These are phyloP conservation scores for Aureoboletus auriporus DNA, from an alignment of 768 basidiomycete species.

Conservation along the genomic window DNA sequence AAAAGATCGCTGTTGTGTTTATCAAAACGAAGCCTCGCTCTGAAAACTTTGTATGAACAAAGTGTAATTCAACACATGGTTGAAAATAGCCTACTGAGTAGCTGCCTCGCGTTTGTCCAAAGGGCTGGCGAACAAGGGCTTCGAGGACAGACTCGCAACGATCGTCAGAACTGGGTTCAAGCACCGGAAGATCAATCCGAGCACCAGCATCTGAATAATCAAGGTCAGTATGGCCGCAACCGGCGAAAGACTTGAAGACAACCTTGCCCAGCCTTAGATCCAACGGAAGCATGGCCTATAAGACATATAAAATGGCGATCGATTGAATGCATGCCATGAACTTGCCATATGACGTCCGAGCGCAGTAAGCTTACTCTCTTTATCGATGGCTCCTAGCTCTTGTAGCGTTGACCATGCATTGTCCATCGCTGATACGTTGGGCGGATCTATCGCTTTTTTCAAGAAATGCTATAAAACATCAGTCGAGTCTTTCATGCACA, in stretches of 20 bases:
- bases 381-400: constrained; percentile 74
- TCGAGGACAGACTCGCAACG: constrained; percentile 80
- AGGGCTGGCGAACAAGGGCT: constrained; percentile 79
- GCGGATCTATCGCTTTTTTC: constrained; percentile 78
- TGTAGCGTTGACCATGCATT: constrained; percentile 68
- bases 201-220: constrained; percentile 71
- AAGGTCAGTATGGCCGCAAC: constrained; percentile 1
- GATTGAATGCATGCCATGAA: not conserved
- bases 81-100: constrained; percentile 46
- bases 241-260: not conserved
- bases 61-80: not conserved
- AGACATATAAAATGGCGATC: not conserved
- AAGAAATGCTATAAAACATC: constrained; percentile 50
- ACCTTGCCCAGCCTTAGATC: constrained; percentile 88
- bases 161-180: constrained; percentile 78
- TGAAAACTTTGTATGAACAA: constrained; percentile 27
- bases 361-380: constrained; percentile 64
- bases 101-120: constrained; percentile 84
- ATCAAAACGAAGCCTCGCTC: constrained; percentile 69
- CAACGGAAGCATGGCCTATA: constrained; percentile 77
- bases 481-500: not conserved
- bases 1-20: constrained; percentile 78
- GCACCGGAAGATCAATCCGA: constrained; percentile 81
- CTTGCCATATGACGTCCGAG: constrained; percentile 76
- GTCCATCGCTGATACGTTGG: constrained; percentile 69